A percentile compares a stretch with the other conserved stretches of the same genome.
phyloP scores from a whole-genome alignment of 371 early-diverging fungal genomes.

The Syncephalastrum sp. region DNA sequence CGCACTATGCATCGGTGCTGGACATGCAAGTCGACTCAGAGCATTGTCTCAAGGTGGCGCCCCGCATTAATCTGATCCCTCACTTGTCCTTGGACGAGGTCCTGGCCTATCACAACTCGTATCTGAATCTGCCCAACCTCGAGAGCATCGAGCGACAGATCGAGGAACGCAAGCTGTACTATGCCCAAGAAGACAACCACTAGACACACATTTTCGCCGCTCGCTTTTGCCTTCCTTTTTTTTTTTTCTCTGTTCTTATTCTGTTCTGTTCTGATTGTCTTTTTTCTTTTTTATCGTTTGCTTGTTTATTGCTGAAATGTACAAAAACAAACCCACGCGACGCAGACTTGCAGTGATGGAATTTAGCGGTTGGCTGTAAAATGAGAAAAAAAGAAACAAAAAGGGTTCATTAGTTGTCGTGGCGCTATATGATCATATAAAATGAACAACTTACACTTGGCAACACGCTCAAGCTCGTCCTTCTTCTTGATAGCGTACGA shows the following conservation, averaged over 20 bases:
- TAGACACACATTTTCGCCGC: conserved; percentile 6
- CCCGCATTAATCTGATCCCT: conserved; percentile 53
- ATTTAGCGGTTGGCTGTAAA: conserved; percentile 26
- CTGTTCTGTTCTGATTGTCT: no score
- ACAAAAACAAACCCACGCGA: conserved; percentile 4
- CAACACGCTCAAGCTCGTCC: conserved; percentile 96
- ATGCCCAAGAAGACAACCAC: conserved; percentile 51
- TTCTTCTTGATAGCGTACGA: conserved; percentile 99
- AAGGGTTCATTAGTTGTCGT: background rate
- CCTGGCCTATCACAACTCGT: conserved; percentile 38
- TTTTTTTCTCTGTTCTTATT: no score
- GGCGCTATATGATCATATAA: background rate
- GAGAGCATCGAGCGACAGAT: conserved; percentile 45
- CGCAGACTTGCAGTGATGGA: conserved; percentile 1
- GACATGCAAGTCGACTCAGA: conserved; percentile 86
- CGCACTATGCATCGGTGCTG: conserved; percentile 86
- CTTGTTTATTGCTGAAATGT: no score
- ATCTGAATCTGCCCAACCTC: conserved; percentile 45
- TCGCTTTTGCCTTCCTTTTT: no score
- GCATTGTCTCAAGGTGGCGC: conserved; percentile 86
- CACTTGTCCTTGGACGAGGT: conserved; percentile 47
- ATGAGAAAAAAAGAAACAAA: background rate
- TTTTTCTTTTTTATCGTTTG: no score
- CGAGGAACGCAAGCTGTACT: conserved; percentile 45
- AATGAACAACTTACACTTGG: conserved; percentile 46